phyloP scores from a whole-genome alignment of 257 asterid species.

The Nicotiana knightiana region DNA sequence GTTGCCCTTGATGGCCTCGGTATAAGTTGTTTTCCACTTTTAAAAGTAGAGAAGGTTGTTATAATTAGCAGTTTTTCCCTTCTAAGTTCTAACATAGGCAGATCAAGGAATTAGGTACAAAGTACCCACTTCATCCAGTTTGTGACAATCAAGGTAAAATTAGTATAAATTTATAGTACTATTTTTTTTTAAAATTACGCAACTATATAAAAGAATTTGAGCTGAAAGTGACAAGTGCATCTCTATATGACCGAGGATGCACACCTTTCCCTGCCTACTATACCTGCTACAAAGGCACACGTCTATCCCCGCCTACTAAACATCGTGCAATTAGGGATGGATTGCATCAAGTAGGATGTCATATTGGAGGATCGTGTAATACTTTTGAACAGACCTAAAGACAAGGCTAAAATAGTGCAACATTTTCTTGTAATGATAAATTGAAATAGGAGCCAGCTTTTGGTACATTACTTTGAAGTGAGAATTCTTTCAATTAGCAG shows the following conservation, averaged over 20 bases:
- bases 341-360: background rate
- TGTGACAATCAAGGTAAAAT: background rate
- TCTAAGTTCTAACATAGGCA: background rate
- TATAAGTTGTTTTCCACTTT: background rate
- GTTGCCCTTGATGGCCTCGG: background rate
- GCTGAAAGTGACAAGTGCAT: background rate
- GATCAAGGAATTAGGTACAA: background rate
- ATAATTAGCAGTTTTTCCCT: background rate
- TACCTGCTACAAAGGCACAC: background rate
- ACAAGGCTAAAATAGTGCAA: background rate
- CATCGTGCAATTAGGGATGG: background rate
- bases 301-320: background rate
- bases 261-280: background rate
- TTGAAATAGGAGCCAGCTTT: background rate
- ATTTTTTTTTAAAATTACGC: background rate
- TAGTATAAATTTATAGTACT: background rate
- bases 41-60: background rate
- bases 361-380: background rate
- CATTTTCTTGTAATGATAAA: background rate
- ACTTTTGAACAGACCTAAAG: background rate
- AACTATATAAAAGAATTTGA: background rate
- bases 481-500: background rate
- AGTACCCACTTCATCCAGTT: background rate
- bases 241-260: background rate
- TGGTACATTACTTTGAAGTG: background rate